Evolutionary conservation across 2,329 filamentous ascomycete species (phyloP).

Genomic region (Neopestalotiopsis clavispora): DNA sequence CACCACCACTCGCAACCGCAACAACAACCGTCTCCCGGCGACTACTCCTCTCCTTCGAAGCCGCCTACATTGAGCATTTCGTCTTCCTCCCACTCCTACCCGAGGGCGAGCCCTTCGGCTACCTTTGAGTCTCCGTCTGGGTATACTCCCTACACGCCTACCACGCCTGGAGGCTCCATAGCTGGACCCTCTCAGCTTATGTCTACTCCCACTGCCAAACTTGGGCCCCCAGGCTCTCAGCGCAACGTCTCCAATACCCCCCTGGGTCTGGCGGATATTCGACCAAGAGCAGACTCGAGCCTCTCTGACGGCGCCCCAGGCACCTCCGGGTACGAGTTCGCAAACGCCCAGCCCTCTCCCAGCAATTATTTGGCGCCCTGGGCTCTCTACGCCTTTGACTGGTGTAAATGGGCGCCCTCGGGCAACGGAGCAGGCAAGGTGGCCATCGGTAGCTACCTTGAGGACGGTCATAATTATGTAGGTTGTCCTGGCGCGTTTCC

Average conservation of each 20-base stretch:
- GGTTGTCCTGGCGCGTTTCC: constrained; percentile 32
- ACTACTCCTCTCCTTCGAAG: constrained; percentile 60
- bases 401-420: constrained; percentile 96
- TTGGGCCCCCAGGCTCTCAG: constrained; percentile 61
- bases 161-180: constrained; percentile 65
- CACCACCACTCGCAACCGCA: constrained; percentile 31
- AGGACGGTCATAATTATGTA: constrained; percentile 98
- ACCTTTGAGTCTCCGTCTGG: constrained; percentile 59
- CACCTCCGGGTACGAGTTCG: constrained; percentile 67
- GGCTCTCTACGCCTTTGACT: constrained; percentile 96
- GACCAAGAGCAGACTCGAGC: constrained; percentile 82
- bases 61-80: constrained; percentile 65
- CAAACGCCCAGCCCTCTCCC: constrained; percentile 70
- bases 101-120: constrained; percentile 79
- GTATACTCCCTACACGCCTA: constrained; percentile 63
- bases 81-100: constrained; percentile 69
- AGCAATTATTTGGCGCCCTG: constrained; percentile 95
- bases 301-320: constrained; percentile 74
- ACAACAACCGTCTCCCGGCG: constrained; percentile 43
- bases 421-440: constrained; percentile 85
- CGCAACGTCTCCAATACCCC: constrained; percentile 80
- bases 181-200: constrained; percentile 66
- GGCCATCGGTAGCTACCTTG: constrained; percentile 92
- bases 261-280: constrained; percentile 88
- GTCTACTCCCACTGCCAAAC: constrained; percentile 61